phyloP scores from a whole-genome alignment of 1,284 basidiomycete species.

The Malassezia japonica region DNA sequence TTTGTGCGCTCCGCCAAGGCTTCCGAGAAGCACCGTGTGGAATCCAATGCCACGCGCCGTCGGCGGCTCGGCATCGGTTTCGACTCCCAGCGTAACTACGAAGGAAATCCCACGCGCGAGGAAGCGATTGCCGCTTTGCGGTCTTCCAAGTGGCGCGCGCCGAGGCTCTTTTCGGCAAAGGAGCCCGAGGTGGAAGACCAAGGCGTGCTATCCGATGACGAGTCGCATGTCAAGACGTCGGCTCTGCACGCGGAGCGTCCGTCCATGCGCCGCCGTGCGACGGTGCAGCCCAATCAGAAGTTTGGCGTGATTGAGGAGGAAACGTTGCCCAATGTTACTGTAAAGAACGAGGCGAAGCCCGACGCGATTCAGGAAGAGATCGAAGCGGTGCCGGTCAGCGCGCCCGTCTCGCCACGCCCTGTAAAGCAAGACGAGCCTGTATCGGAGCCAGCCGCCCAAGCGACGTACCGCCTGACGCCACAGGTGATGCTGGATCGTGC shows the following conservation, averaged over 20 bases:
- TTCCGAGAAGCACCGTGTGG: conserved; percentile 22
- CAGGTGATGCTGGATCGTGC: background rate
- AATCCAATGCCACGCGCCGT: background rate
- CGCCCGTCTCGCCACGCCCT: no score
- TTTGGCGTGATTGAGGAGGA: no score
- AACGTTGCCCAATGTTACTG: no score
- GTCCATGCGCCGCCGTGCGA: background rate
- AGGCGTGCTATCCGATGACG: background rate
- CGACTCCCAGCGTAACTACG: background rate
- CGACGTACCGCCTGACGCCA: background rate
- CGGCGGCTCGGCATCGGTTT: background rate
- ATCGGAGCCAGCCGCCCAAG: no score
- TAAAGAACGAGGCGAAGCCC: no score
- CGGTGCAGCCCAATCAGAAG: background rate
- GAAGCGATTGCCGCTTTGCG: background rate
- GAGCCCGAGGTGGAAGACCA: background rate
- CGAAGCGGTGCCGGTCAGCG: no score
- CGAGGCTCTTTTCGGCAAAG: background rate
- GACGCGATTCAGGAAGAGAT: no score
- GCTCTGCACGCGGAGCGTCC: background rate
- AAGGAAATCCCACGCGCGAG: background rate
- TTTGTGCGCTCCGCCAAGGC: conserved; percentile 45
- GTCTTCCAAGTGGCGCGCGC: background rate
- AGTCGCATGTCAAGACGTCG: background rate
- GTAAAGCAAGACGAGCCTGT: no score